Base-by-base conservation (phyloP, 2,329 filamentous ascomycete species). In the Colletotrichum caudatum region DNA sequence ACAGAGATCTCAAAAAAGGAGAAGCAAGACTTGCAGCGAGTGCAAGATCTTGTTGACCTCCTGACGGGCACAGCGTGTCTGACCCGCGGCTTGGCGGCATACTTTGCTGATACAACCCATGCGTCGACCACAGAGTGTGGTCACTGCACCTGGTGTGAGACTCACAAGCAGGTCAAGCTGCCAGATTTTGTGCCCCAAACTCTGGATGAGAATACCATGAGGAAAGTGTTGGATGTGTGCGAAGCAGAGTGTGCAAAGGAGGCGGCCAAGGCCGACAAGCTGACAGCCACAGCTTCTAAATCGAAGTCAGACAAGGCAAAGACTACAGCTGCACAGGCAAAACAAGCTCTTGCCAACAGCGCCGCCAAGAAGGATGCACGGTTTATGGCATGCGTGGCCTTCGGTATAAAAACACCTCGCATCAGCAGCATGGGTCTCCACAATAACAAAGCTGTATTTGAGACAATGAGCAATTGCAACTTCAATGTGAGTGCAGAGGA, bases 371-470 rank as follows among this genome's bases (percentile, higher is more conserved):
- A 91, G 58, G 89, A 92, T 76, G 82, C 89, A 2, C 79, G 89
- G 16, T 87, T 90, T 73, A 79, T 91, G 37, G 88, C 90, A 0
- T 83, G 87, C 26, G 79, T 91, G 5, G 89, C 89, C 0, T 91
- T 91, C 76, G 90, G 90, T 0, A 91, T 91, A 76, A 82, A 81
- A 56, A 91, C 88, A 74, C 90, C 89, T 0, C 79, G 88, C 1
- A 82, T 89, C 0, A 82, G 79, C 6, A 77, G 80, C 48, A 76
- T 89, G 64, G 87, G 85, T 75, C 74, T 91, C 41, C 80, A 83
- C 16, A 85, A 80, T 62, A 77, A 77, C 9, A 57, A 58, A 7
- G 12, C 58, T 6, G 64, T 68, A 9, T 71, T 71, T 20, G 69
- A 64, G n/a, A 57, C 37, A 6, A 71, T 71, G 69, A 63, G 65